A percentile compares a stretch with the other conserved stretches of the same genome.
Evolutionary conservation across 192 early-diverging fungal species (phyloP).

Genomic region (Phycomyces nitens): DNA sequence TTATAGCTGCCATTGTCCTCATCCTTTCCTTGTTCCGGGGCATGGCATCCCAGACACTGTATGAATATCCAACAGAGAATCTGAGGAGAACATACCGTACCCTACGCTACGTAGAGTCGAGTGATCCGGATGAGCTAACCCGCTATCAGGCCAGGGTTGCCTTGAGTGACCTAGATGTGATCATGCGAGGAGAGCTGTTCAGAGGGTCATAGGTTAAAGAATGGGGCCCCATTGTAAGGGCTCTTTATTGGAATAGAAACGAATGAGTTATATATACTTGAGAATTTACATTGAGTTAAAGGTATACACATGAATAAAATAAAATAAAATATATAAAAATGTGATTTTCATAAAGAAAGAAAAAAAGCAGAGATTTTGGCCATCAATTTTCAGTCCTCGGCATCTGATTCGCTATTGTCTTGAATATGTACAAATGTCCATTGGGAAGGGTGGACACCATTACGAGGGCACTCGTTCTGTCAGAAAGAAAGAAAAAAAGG

Average conservation of each 20-base stretch:
- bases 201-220: neutral
- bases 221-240: too few relatives aligned
- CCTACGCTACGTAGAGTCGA: conserved; percentile 59
- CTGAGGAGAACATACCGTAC: conserved; percentile 53
- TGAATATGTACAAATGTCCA: conserved; percentile 8
- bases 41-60: conserved; percentile 50
- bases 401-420: neutral
- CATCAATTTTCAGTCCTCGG: neutral
- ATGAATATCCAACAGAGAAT: conserved; percentile 53
- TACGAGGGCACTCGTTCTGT: conserved; percentile 27
- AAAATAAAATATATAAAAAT: too few relatives aligned
- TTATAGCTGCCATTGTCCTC: conserved; percentile 71
- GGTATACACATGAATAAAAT: too few relatives aligned
- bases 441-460: conserved; percentile 31
- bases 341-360: neutral
- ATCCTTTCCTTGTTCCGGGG: conserved; percentile 70
- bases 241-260: too few relatives aligned
- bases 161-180: conserved; percentile 63
- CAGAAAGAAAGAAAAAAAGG: neutral
- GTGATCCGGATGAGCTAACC: conserved; percentile 70
- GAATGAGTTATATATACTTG: neutral
- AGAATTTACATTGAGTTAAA: too few relatives aligned
- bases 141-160: conserved; percentile 67
- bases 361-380: neutral
- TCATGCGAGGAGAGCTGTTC: conserved; percentile 45